Percentiles rank a stretch among this genome's conserved stretches.
Evolutionary conservation across 495 filamentous ascomycete species (phyloP).

Genomic region (Penicillium goetzii): DNA sequence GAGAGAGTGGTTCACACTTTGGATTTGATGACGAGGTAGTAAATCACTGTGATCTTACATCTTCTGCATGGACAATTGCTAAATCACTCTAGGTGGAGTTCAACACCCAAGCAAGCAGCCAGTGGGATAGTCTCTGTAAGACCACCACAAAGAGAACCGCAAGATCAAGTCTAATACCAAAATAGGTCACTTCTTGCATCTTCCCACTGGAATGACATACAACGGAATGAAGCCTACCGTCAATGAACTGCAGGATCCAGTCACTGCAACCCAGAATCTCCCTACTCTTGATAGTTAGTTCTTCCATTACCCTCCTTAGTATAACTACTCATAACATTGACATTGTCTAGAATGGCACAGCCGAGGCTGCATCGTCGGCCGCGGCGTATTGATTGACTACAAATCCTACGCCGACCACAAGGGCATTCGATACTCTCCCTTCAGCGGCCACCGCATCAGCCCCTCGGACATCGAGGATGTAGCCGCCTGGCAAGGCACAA

Average conservation of each 20-base stretch:
- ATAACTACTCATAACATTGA: conserved; percentile 6
- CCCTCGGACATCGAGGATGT: conserved; percentile 37
- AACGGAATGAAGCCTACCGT: conserved; percentile 47
- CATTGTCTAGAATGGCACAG: conserved; percentile 35
- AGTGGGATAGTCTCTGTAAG: conserved; percentile 40
- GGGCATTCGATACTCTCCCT: conserved; percentile 39
- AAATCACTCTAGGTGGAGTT: conserved; percentile 41
- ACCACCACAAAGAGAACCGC: conserved; percentile 7
- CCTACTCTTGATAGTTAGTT: conserved; percentile 30
- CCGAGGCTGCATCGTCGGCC: conserved; percentile 47
- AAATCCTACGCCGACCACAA: conserved; percentile 40
- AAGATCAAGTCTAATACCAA: neutral
- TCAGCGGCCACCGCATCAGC: conserved; percentile 38
- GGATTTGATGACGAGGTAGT: conserved; percentile 49
- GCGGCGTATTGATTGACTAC: conserved; percentile 54
- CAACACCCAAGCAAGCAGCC: conserved; percentile 46
- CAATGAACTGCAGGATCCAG: conserved; percentile 12
- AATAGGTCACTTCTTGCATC: conserved; percentile 42
- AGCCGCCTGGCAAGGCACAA: conserved; percentile 35
- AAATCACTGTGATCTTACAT: neutral
- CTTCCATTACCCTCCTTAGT: conserved; percentile 11
- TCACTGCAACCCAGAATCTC: neutral
- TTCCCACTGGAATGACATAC: conserved; percentile 52
- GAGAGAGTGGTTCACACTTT: conserved; percentile 17
- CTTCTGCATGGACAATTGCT: neutral